Evolutionary conservation across 2,329 filamentous ascomycete species (phyloP).

Genomic region (Aspergillus pseudonomiae): DNA sequence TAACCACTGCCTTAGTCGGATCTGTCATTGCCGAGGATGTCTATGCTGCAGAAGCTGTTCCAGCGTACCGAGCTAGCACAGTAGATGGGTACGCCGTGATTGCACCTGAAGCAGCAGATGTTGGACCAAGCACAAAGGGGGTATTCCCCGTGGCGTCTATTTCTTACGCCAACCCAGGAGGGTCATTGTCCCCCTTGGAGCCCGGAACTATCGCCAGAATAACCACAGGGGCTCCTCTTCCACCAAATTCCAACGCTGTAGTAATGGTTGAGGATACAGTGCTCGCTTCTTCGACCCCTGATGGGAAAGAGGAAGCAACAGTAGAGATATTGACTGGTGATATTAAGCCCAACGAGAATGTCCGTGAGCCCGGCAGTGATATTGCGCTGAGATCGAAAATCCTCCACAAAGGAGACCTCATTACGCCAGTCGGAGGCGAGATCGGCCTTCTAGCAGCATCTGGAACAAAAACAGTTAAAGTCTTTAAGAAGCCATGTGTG

Average conservation of each 20-base stretch:
- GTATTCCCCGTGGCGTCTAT: constrained; percentile 83
- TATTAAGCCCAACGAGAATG: constrained; percentile 79
- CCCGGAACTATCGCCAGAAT: constrained; percentile 83
- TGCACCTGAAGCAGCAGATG: constrained; percentile 51
- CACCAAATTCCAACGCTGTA: constrained; percentile 84
- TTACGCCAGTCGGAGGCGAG: constrained; percentile 86
- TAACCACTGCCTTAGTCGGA: constrained; percentile 70
- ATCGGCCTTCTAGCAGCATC: constrained; percentile 87
- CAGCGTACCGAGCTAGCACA: constrained; percentile 92
- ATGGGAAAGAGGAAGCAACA: constrained; percentile 81
- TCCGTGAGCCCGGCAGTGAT: constrained; percentile 89
- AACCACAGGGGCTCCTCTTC: constrained; percentile 90
- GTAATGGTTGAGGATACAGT: constrained; percentile 96
- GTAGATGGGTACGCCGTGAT: constrained; percentile 94
- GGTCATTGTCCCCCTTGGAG: constrained; percentile 63
- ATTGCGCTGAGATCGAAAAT: constrained; percentile 71
- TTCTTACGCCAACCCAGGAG: constrained; percentile 79
- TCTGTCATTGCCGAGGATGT: constrained; percentile 83
- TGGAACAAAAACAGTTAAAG: constrained; percentile 69
- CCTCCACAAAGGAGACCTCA: constrained; percentile 75
- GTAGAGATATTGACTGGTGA: constrained; percentile 82
- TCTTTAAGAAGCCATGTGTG: constrained; percentile 76
- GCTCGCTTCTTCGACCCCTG: constrained; percentile 73
- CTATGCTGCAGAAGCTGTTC: constrained; percentile 77
- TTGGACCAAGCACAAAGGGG: constrained; percentile 68